These are phyloP conservation scores for Trapa bicornis DNA, from an alignment of 345 rosid species.

Conservation along the genomic window DNA sequence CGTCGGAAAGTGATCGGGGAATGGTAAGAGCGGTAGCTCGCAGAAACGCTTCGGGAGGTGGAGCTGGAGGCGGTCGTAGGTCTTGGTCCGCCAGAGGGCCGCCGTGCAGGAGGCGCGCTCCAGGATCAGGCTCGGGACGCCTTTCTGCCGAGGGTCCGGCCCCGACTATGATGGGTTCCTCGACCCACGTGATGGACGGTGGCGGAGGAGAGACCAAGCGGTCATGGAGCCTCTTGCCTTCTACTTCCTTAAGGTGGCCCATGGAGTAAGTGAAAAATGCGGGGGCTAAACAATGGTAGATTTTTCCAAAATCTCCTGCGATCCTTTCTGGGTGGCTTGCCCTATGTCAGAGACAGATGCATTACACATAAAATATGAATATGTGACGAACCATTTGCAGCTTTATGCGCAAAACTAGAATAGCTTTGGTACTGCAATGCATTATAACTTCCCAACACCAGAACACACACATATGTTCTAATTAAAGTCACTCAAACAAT, in stretches of 20 bases:
- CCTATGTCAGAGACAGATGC: too few relatives aligned
- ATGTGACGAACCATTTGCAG: too few relatives aligned
- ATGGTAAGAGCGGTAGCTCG: conserved; percentile 54
- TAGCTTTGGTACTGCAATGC: too few relatives aligned
- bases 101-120: conserved; percentile 72
- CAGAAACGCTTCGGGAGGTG: conserved; percentile 86
- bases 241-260: conserved; percentile 7
- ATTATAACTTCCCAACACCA: too few relatives aligned
- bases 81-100: conserved; percentile 61
- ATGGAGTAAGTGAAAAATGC: background rate
- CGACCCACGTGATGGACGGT: conserved; percentile 12
- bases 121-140: conserved; percentile 57
- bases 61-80: conserved; percentile 82
- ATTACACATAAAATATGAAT: too few relatives aligned
- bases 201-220: background rate
- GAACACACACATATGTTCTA: too few relatives aligned
- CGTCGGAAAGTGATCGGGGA: conserved; percentile 58
- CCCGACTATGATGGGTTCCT: conserved; percentile 74
- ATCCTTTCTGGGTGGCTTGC: too few relatives aligned
- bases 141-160: conserved; percentile 72
- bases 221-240: conserved; percentile 8
- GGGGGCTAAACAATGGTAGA: too few relatives aligned
- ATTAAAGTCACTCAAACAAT: too few relatives aligned
- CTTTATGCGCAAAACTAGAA: too few relatives aligned
- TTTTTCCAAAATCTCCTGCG: too few relatives aligned